phyloP scores from a whole-genome alignment of 2,329 filamentous ascomycete genomes.

The Plenodomus lindquistii region DNA sequence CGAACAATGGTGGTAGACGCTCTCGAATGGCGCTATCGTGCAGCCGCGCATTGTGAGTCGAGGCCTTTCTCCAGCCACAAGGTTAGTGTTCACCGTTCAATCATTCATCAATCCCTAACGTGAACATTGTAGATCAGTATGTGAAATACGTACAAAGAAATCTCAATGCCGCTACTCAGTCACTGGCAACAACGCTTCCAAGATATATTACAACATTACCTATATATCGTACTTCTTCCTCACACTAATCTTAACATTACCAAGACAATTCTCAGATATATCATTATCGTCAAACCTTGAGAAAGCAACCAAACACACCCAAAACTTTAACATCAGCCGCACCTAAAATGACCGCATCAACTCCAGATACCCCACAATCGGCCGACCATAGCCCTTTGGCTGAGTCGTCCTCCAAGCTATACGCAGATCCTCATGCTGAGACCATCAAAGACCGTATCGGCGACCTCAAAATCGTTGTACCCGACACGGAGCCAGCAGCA shows the following conservation, averaged over 20 bases:
- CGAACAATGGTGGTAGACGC: too few relatives aligned
- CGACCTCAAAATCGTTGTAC: background rate
- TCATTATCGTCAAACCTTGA: background rate
- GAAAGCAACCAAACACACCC: background rate
- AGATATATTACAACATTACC: background rate
- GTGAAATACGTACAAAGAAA: background rate
- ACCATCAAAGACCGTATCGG: background rate
- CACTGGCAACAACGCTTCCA: background rate
- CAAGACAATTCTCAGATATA: too few relatives aligned
- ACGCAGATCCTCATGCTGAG: background rate
- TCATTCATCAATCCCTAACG: background rate
- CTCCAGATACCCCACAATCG: background rate
- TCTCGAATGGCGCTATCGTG: too few relatives aligned
- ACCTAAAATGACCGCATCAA: background rate
- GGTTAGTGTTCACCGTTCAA: background rate
- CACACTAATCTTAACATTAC: background rate
- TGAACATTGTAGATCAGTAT: background rate
- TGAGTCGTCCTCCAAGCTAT: background rate
- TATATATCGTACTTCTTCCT: too few relatives aligned
- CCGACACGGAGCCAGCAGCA: background rate
- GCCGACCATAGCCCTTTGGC: background rate
- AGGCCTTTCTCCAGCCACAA: background rate
- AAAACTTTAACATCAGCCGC: background rate
- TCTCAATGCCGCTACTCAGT: background rate
- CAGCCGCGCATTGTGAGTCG: background rate